Evolutionary conservation across 2,329 filamentous ascomycete genomes (phyloP), one percentile per base, ranked within the genome.

Genomic region (Paraphoma chrysanthemicola): DNA sequence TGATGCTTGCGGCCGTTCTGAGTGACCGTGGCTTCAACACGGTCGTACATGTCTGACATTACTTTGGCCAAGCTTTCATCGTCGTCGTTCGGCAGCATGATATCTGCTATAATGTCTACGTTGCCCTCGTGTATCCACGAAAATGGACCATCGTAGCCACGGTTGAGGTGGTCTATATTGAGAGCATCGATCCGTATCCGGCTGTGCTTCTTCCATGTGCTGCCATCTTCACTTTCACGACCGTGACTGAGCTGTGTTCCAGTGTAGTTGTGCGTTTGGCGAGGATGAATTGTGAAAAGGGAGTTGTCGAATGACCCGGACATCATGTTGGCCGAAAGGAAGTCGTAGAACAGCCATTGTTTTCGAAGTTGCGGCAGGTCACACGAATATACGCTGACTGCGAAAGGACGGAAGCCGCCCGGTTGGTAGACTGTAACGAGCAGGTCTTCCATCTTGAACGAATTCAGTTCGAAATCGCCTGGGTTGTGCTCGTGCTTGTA

Each of bases 41-140:
- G 91, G 75, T 98, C 94, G 77, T 98, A 98, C 69, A 99, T 93
- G 72, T 97, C 93, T n/a, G 90, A 89, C 85, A 99, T 91, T 44
- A 97, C 93, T 75, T 97, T 97, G 23, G 90, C 90, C 53, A 99
- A 89, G 61, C 93, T 91, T 60, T 94, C 93, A 56, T 96, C 91
- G 41, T 88, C 87, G 52, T 98, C 95, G 31, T 88, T 87, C 0
- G 95, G 95, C 59, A 99, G 91, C 87, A 97, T 94, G 63, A 99
- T 88, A 70, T 99, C 95, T 6, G 95, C 91, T 12, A 98, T 89
- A 59, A 99, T 97, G 73, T 99, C 95, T 41, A 99, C 93, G 60
- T 95, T 96, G 33, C 95, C 95, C 78, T 98, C 92, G 64, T 96
- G 91, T 51, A 99, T 99, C 95, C 95, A 99, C 3, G 92, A 93